These are phyloP conservation scores for Chalciporus piperatus DNA, from an alignment of 768 basidiomycete genomes.

Conservation along the genomic window DNA sequence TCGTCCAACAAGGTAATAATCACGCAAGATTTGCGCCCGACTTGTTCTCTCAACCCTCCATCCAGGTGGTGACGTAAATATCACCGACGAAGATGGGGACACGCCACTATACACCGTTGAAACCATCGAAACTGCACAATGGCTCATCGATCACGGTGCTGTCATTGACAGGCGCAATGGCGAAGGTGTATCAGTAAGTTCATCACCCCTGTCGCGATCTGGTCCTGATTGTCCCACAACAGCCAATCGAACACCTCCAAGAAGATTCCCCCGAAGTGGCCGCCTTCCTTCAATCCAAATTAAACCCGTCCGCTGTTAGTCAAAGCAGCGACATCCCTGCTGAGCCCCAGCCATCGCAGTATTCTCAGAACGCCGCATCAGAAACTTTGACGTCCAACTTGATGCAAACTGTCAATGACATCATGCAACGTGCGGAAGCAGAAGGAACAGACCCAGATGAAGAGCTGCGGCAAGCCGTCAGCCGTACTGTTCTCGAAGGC, in stretches of 20 bases:
- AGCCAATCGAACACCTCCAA: conserved; percentile 65
- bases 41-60: background rate
- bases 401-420: conserved; percentile 61
- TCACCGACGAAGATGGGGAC: conserved; percentile 84
- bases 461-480: conserved; percentile 59
- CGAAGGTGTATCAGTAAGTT: conserved; percentile 73
- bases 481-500: conserved; percentile 62
- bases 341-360: conserved; percentile 50
- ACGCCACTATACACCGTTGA: conserved; percentile 92
- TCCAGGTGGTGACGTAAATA: conserved; percentile 82
- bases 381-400: conserved; percentile 66
- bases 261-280: conserved; percentile 74
- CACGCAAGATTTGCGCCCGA: background rate
- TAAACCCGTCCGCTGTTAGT: conserved; percentile 14
- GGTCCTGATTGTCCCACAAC: conserved; percentile 3
- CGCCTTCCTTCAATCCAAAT: conserved; percentile 50
- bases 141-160: conserved; percentile 79
- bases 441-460: conserved; percentile 67
- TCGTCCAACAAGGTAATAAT: conserved; percentile 65
- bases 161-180: conserved; percentile 56
- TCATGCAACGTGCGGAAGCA: conserved; percentile 58
- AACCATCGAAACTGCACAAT: conserved; percentile 70
- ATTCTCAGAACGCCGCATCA: conserved; percentile 66
- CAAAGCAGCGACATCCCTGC: conserved; percentile 4
- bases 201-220: conserved; percentile 8